These are phyloP conservation scores for Vigna unguiculata DNA, from an alignment of 306 rosid genomes.

Conservation along the genomic window DNA sequence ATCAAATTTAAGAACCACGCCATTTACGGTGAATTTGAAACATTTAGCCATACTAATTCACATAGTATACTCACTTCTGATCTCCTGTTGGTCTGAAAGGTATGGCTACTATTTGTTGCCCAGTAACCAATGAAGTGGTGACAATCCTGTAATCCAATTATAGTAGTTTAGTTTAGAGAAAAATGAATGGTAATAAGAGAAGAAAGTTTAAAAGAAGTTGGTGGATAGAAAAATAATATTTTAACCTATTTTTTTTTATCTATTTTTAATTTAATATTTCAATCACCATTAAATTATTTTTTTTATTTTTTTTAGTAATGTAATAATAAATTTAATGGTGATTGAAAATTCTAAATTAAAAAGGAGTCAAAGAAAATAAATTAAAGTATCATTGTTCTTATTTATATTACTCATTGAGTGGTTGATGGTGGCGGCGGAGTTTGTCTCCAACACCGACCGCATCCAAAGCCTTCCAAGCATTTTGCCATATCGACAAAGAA, in stretches of 20 bases:
- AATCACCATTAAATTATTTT: too few species aligned
- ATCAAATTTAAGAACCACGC: constrained; percentile 12
- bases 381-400: too few species aligned
- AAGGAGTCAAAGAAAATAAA: too few species aligned
- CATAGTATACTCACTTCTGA: constrained; percentile 51
- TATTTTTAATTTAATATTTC: too few species aligned
- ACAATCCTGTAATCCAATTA: constrained; percentile 54
- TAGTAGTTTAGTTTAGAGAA: neutral
- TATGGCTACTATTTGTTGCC: constrained; percentile 48
- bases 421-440: constrained; percentile 61
- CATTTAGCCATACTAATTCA: neutral
- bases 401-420: constrained; percentile 63
- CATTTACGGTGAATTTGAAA: neutral
- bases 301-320: too few species aligned
- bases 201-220: neutral
- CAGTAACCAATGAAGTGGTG: constrained; percentile 55
- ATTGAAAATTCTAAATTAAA: too few species aligned
- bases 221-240: too few species aligned
- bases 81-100: constrained; percentile 48
- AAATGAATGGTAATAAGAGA: neutral
- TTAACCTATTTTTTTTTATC: too few species aligned
- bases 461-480: constrained; percentile 88
- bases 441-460: constrained; percentile 63
- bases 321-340: too few species aligned
- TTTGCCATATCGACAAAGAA: constrained; percentile 64